Conservation (phyloP, 805 yeast genomes). For the Kregervanrija pseudodelftensis region DNA sequence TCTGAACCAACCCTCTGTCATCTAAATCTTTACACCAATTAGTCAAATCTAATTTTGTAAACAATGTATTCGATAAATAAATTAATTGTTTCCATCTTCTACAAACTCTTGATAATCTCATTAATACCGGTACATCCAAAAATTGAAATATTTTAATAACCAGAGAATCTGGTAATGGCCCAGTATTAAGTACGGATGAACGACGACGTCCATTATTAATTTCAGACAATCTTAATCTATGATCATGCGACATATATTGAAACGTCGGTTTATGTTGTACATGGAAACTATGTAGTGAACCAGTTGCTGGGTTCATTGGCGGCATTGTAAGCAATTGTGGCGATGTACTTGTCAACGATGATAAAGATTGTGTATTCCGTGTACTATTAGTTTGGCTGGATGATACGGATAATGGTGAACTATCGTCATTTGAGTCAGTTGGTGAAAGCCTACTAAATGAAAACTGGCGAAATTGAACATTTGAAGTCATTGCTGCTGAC, state of each 20-base stretch:
- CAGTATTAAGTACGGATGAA: conserved; percentile 50
- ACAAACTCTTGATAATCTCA: conserved; percentile 53
- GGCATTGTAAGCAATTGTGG: conserved; percentile 13
- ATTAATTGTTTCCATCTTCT: conserved; percentile 63
- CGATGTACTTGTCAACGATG: not conserved
- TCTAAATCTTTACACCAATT: conserved; percentile 56
- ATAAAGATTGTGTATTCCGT: not conserved
- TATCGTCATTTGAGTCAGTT: too few relatives aligned
- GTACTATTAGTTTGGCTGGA: too few relatives aligned
- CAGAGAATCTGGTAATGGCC: conserved; percentile 56
- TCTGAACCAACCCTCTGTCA: conserved; percentile 49
- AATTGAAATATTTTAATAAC: conserved; percentile 46
- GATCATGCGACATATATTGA: conserved; percentile 49
- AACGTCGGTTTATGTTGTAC: conserved; percentile 25
- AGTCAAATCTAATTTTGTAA: conserved; percentile 45
- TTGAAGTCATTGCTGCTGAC: too few relatives aligned
- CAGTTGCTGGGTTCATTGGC: conserved; percentile 20
- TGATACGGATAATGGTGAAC: too few relatives aligned
- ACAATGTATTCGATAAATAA: conserved; percentile 47
- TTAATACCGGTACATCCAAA: conserved; percentile 49
- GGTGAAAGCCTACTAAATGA: too few relatives aligned
- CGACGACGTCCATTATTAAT: conserved; percentile 39
- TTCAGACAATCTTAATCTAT: conserved; percentile 42
- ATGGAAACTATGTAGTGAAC: conserved; percentile 22
- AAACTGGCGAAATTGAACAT: too few relatives aligned